Percentiles rank a stretch among this genome's conserved stretches.
These are phyloP conservation scores for Phytophthora podocarpi DNA, from an alignment of 352 stramenopile species.

Conservation along the genomic window DNA sequence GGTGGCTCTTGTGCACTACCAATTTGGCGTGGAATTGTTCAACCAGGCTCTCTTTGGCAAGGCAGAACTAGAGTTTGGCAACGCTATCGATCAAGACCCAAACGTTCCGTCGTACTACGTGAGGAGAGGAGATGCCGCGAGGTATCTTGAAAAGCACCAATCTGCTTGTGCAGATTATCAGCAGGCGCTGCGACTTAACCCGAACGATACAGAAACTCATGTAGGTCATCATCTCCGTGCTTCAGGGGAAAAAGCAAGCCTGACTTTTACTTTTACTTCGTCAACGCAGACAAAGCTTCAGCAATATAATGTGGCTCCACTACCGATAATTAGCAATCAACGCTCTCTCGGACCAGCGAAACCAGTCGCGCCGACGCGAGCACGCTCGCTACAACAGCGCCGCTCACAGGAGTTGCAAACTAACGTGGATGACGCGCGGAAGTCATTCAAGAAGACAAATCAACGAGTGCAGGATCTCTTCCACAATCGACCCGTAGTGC, in stretches of 20 bases:
- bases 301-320: conserved; percentile 49
- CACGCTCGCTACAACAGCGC: conserved; percentile 25
- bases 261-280: neutral
- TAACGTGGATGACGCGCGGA: conserved; percentile 38
- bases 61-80: conserved; percentile 66
- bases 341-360: neutral
- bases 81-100: conserved; percentile 57
- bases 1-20: conserved; percentile 79
- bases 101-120: conserved; percentile 66
- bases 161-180: conserved; percentile 59
- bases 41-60: conserved; percentile 76
- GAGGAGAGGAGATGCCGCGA: conserved; percentile 71
- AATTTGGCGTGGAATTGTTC: conserved; percentile 83
- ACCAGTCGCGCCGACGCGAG: neutral
- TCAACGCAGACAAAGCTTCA: conserved; percentile 57
- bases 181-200: conserved; percentile 53
- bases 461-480: conserved; percentile 67
- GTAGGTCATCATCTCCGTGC: conserved; percentile 16
- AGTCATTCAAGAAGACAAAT: conserved; percentile 61
- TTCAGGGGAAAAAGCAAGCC: no score
- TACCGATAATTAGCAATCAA: conserved; percentile 21
- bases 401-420: conserved; percentile 25
- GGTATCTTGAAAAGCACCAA: conserved; percentile 75
- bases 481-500: conserved; percentile 46
- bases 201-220: conserved; percentile 62